Conservation (phyloP, 352 stramenopile species). For the Globisporangium viniferum region DNA sequence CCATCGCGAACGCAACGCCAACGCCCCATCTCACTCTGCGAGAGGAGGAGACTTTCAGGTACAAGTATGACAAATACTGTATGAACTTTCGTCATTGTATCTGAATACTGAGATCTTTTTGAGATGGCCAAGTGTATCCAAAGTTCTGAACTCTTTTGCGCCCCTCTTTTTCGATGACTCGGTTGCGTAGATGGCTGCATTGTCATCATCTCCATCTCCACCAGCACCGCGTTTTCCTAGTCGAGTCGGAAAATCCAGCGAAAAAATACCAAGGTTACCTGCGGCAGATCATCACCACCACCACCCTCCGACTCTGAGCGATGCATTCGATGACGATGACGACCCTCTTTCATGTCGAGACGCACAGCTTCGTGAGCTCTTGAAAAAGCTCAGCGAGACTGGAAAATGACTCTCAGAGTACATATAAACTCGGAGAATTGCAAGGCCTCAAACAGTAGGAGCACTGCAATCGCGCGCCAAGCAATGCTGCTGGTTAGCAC, state of each 20-base stretch:
- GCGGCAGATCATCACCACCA: neutral
- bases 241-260: constrained; percentile 9
- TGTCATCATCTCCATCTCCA: neutral
- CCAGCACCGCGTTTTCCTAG: neutral
- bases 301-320: too few species aligned
- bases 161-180: neutral
- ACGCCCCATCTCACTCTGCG: neutral
- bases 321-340: neutral
- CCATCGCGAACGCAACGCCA: neutral
- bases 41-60: neutral
- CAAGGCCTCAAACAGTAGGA: too few species aligned
- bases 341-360: neutral
- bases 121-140: neutral
- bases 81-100: neutral
- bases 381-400: constrained; percentile 2
- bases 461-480: too few species aligned
- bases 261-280: neutral
- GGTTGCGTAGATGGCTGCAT: neutral
- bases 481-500: too few species aligned
- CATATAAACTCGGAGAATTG: too few species aligned
- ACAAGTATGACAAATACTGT: neutral
- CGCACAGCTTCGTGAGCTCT: constrained; percentile 1
- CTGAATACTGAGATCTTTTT: neutral
- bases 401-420: neutral
- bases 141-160: constrained; percentile 2